These are phyloP conservation scores for Zanthoxylum bungeanum DNA, from an alignment of 345 rosid species.

Conservation along the genomic window DNA sequence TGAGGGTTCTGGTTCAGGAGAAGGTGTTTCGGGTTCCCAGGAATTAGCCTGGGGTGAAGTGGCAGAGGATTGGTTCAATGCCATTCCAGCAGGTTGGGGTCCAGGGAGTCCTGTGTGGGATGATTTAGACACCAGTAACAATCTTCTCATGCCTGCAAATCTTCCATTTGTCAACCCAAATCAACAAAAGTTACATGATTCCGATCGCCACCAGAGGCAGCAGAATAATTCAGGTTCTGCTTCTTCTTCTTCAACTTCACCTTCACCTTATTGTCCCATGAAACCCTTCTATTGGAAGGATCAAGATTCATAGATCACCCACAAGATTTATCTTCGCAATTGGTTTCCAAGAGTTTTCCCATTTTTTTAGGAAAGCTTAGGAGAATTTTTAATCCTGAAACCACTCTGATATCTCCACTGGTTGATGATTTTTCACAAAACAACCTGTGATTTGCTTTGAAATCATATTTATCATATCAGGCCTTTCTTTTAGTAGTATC, in stretches of 20 bases:
- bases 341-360: slow-evolving; percentile 1
- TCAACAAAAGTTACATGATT: slow-evolving; percentile 30
- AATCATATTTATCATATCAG: slow-evolving; percentile 18
- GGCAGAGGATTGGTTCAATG: slow-evolving; percentile 82
- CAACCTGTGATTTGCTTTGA: slow-evolving; percentile 28
- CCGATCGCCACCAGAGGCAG: slow-evolving; percentile 31
- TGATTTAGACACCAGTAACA: slow-evolving; percentile 59
- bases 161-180: slow-evolving; percentile 42
- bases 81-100: slow-evolving; percentile 82
- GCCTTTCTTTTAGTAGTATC: slow-evolving; percentile 31
- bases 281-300: slow-evolving; percentile 71
- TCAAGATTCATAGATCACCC: slow-evolving; percentile 33
- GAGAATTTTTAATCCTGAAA: neutral
- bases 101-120: slow-evolving; percentile 95
- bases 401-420: slow-evolving; percentile 15
- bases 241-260: slow-evolving; percentile 36
- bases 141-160: slow-evolving; percentile 43
- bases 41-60: slow-evolving; percentile 67
- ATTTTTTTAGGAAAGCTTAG: slow-evolving; percentile 23
- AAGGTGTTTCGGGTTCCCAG: slow-evolving; percentile 32
- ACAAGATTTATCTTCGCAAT: slow-evolving; percentile 6
- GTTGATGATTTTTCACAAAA: slow-evolving; percentile 41
- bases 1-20: slow-evolving; percentile 25
- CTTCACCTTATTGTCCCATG: slow-evolving; percentile 53
- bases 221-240: slow-evolving; percentile 28